These are phyloP conservation scores for Ophiostoma novo-ulmi DNA, from an alignment of 2,329 filamentous ascomycete genomes.

Conservation along the genomic window DNA sequence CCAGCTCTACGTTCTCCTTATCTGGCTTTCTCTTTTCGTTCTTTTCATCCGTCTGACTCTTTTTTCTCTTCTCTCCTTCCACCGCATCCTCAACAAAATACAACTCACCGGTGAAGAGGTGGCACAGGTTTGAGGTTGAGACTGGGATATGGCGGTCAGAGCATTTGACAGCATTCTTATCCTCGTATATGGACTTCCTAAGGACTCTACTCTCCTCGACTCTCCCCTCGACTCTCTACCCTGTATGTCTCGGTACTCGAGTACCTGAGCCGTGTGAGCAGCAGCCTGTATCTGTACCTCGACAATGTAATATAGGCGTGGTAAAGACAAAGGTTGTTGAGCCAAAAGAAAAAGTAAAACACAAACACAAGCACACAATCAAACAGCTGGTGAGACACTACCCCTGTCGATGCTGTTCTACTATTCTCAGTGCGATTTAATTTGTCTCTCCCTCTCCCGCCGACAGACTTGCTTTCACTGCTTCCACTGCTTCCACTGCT, in stretches of 20 bases:
- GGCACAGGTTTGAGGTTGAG: neutral
- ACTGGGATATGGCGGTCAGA: slow-evolving; percentile 13
- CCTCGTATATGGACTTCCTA: neutral
- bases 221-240: neutral
- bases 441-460: neutral
- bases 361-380: slow-evolving; percentile 9
- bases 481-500: neutral
- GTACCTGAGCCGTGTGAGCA: neutral
- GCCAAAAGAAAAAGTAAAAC: neutral
- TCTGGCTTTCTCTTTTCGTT: neutral
- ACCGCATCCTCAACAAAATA: slow-evolving; percentile 1
- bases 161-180: slow-evolving; percentile 7
- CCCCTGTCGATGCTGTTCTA: slow-evolving; percentile 11
- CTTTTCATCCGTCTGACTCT: neutral
- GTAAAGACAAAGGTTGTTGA: neutral
- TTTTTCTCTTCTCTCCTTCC: neutral
- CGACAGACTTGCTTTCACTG: neutral
- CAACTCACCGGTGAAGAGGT: slow-evolving; percentile 13
- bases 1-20: neutral
- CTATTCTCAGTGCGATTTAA: neutral
- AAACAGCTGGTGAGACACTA: slow-evolving; percentile 10
- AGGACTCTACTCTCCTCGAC: neutral
- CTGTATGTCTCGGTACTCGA: neutral
- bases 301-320: neutral
- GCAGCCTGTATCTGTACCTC: neutral